phyloP scores from a whole-genome alignment of 306 rosid genomes.

The Pyrus communis region DNA sequence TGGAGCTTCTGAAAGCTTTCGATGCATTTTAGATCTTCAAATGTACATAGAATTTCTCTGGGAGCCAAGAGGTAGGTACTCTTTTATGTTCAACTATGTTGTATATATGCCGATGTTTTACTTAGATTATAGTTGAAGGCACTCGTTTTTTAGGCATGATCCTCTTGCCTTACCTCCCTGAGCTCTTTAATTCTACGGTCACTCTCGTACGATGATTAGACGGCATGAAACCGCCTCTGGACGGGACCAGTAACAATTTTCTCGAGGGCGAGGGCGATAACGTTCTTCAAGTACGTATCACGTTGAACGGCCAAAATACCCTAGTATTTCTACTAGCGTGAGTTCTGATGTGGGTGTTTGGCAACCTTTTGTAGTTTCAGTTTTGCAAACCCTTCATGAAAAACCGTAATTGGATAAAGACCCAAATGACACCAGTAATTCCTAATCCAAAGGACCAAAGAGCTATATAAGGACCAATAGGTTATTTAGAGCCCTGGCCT shows the following conservation, averaged over 20 bases:
- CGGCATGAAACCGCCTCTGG: not conserved
- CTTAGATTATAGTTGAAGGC: no score
- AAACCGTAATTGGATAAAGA: not conserved
- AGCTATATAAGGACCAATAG: no score
- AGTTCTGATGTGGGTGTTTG: not conserved
- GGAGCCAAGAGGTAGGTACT: not conserved
- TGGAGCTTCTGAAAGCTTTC: no score
- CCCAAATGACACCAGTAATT: not conserved
- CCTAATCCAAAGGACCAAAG: not conserved
- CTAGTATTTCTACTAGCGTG: not conserved
- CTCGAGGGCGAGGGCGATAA: not conserved
- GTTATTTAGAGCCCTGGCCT: no score
- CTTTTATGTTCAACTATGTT: not conserved
- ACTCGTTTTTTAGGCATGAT: no score
- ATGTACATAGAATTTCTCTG: not conserved
- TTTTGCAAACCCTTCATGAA: not conserved
- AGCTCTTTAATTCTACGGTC: no score
- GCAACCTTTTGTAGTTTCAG: not conserved
- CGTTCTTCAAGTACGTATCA: not conserved
- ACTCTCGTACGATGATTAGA: not conserved
- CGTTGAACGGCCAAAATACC: no score
- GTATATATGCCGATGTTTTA: not conserved
- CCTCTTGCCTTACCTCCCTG: no score
- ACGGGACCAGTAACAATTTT: not conserved
- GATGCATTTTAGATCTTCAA: no score